Evolutionary conservation across 768 basidiomycete species (phyloP).

Genomic region (Boletus insuetus): DNA sequence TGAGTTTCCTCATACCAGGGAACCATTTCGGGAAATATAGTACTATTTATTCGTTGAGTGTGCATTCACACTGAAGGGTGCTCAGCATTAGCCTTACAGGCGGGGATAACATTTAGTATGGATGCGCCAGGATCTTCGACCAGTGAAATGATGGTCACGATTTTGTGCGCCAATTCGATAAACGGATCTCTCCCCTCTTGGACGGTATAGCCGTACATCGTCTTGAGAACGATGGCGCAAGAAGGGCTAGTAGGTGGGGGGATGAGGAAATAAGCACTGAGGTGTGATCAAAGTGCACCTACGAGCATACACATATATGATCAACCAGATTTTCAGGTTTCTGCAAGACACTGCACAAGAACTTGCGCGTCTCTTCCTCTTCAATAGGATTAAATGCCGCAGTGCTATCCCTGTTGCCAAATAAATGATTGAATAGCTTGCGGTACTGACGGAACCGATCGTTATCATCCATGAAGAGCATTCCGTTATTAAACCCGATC

Average conservation of each 20-base stretch:
- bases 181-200: conserved; percentile 36
- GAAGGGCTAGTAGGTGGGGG: conserved; percentile 2
- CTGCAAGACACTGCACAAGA: conserved; percentile 15
- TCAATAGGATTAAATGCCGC: conserved; percentile 10
- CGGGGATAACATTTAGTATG: conserved; percentile 22
- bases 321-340: conserved; percentile 12
- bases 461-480: conserved; percentile 9
- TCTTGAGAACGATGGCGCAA: conserved; percentile 33
- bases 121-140: conserved; percentile 7
- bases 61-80: not conserved
- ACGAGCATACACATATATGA: conserved; percentile 20
- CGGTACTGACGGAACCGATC: conserved; percentile 14
- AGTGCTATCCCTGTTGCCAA: conserved; percentile 13
- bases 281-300: not conserved
- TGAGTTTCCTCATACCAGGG: conserved; percentile 35
- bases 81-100: conserved; percentile 3
- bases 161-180: conserved; percentile 27
- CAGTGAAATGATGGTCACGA: conserved; percentile 14
- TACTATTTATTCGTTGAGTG: conserved; percentile 17
- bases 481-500: conserved; percentile 11
- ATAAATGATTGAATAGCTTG: conserved; percentile 4
- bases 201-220: conserved; percentile 41
- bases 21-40: conserved; percentile 34
- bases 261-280: not conserved
- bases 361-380: conserved; percentile 18